Conservation (phyloP, 2,329 filamentous ascomycete genomes). For the Phaeosphaeriaceae sp. region DNA sequence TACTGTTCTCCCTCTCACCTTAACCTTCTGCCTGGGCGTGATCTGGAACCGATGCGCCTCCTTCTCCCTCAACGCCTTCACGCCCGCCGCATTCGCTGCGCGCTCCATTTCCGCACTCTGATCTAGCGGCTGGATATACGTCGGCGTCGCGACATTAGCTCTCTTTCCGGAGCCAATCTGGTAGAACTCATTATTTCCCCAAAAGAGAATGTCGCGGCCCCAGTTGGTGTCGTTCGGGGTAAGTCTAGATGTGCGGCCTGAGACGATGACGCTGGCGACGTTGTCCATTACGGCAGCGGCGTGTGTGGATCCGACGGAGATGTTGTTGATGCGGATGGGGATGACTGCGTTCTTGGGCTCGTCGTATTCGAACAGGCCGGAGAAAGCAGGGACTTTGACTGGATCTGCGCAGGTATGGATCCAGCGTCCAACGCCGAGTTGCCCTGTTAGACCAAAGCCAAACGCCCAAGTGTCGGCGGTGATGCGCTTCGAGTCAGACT, state of each 20-base stretch:
- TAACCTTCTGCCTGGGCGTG: constrained; percentile 76
- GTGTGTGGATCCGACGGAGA: constrained; percentile 82
- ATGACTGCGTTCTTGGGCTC: constrained; percentile 71
- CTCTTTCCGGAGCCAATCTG: constrained; percentile 92
- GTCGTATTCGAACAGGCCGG: constrained; percentile 85
- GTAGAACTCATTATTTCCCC: constrained; percentile 93
- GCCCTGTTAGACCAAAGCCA: constrained; percentile 84
- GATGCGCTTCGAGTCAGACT: constrained; percentile 63
- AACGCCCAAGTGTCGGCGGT: constrained; percentile 85
- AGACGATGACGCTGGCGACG: constrained; percentile 69
- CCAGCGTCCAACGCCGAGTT: constrained; percentile 86
- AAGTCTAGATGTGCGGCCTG: constrained; percentile 43
- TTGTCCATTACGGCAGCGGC: constrained; percentile 85
- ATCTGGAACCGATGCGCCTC: constrained; percentile 81
- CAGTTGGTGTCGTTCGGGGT: constrained; percentile 78
- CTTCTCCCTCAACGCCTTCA: constrained; percentile 61
- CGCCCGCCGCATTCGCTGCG: constrained; percentile 21
- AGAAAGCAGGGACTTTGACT: constrained; percentile 81
- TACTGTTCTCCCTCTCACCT: constrained; percentile 72
- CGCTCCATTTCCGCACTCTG: constrained; percentile 60
- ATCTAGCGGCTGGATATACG: constrained; percentile 81
- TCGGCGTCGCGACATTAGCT: constrained; percentile 77
- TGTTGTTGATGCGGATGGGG: constrained; percentile 77
- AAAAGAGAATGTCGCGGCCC: constrained; percentile 89
- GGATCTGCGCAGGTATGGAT: constrained; percentile 82